These are phyloP conservation scores for Simplicillium sp. DNA, from an alignment of 2,329 filamentous ascomycete genomes.

Conservation along the genomic window DNA sequence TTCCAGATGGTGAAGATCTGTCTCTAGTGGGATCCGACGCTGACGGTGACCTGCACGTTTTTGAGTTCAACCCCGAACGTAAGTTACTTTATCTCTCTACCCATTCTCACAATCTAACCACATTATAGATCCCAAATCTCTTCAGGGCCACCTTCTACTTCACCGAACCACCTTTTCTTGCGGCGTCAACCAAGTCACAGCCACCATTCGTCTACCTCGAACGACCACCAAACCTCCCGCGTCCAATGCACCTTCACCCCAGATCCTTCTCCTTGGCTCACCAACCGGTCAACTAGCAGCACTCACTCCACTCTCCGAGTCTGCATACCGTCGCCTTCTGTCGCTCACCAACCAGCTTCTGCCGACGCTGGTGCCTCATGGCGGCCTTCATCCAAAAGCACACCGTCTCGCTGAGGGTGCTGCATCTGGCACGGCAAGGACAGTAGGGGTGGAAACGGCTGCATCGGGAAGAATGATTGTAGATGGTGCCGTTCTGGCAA, in stretches of 20 bases:
- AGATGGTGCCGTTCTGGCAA: conserved; percentile 64
- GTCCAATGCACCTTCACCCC: conserved; percentile 19
- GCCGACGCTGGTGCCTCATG: conserved; percentile 65
- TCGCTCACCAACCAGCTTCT: conserved; percentile 74
- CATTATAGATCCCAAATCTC: conserved; percentile 73
- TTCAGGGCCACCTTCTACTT: conserved; percentile 79
- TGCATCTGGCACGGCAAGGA: conserved; percentile 23
- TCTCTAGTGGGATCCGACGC: conserved; percentile 77
- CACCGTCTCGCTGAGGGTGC: conserved; percentile 51
- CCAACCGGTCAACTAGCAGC: conserved; percentile 68
- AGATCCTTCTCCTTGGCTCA: conserved; percentile 59
- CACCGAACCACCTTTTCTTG: conserved; percentile 83
- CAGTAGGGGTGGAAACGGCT: conserved; percentile 46
- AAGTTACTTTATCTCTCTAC: conserved; percentile 24
- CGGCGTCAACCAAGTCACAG: conserved; percentile 66
- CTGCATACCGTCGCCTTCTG: conserved; percentile 72
- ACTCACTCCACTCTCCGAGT: conserved; percentile 68
- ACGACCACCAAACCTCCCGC: conserved; percentile 30
- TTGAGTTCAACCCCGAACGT: conserved; percentile 95
- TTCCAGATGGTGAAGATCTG: conserved; percentile 76
- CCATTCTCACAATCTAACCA: too few relatives aligned
- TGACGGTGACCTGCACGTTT: conserved; percentile 75
- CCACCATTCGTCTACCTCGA: conserved; percentile 66
- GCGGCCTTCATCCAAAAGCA: conserved; percentile 74
- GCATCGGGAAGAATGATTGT: conserved; percentile 58